phyloP scores from a whole-genome alignment of 306 rosid species.

The Clitoria ternatea region DNA sequence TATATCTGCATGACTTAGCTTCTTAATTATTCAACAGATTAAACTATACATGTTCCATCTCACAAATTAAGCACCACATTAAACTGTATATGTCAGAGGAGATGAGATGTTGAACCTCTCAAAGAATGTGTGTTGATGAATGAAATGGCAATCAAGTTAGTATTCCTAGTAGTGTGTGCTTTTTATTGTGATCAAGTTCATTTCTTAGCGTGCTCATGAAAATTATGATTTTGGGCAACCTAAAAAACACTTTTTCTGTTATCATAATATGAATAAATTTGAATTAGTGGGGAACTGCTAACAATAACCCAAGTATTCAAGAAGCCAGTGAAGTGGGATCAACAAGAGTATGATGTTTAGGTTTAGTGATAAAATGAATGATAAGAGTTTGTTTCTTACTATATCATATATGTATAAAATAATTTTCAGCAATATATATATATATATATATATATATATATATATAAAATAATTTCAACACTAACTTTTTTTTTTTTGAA shows the following conservation, averaged over 20 bases:
- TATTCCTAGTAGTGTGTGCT: too few species aligned
- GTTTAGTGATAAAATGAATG: background rate
- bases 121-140: too few species aligned
- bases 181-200: too few species aligned
- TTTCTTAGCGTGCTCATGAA: background rate
- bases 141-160: background rate
- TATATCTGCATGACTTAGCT: background rate
- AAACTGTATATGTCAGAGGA: too few species aligned
- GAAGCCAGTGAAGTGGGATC: background rate
- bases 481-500: too few species aligned
- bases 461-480: too few species aligned
- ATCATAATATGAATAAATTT: background rate
- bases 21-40: background rate
- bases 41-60: too few species aligned
- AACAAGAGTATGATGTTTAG: background rate
- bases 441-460: too few species aligned
- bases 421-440: too few species aligned
- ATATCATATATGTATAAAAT: background rate
- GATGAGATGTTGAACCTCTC: too few species aligned
- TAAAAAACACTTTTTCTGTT: too few species aligned
- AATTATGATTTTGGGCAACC: background rate
- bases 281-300: background rate
- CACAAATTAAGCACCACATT: too few species aligned
- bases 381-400: background rate
- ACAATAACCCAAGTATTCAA: background rate